Evolutionary conservation across 352 stramenopile species (phyloP).

Genomic region (Discostella stelligera): DNA sequence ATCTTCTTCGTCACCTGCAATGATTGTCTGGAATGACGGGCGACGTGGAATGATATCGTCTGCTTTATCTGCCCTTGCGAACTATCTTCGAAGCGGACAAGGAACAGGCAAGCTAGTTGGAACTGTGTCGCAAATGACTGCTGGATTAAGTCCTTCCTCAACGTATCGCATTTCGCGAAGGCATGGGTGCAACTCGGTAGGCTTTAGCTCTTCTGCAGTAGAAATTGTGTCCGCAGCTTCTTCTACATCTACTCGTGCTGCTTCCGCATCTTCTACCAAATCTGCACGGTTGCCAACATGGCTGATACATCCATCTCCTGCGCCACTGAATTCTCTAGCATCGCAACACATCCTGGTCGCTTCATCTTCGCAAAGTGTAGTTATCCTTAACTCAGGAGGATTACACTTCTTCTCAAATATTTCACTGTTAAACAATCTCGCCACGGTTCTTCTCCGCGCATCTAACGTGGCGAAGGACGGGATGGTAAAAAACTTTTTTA

Average conservation of each 20-base stretch:
- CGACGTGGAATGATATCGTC: constrained; percentile 48
- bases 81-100: constrained; percentile 53
- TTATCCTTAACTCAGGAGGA: constrained; percentile 72
- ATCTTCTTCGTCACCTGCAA: constrained; percentile 15
- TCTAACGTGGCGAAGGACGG: constrained; percentile 62
- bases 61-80: constrained; percentile 54
- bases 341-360: constrained; percentile 57
- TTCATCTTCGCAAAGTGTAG: constrained; percentile 22
- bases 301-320: constrained; percentile 63
- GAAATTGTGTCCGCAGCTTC: constrained; percentile 9
- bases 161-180: constrained; percentile 69
- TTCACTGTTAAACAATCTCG: constrained; percentile 57
- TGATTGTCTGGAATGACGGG: constrained; percentile 27
- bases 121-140: constrained; percentile 17
- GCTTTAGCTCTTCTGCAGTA: constrained; percentile 43
- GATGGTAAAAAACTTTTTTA: constrained; percentile 70
- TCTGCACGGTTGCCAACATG: constrained; percentile 63
- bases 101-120: constrained; percentile 31
- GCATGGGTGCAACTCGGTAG: constrained; percentile 47
- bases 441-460: constrained; percentile 52
- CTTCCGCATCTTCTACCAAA: constrained; percentile 23
- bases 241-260: background rate
- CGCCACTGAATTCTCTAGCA: constrained; percentile 59
- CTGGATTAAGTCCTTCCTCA: constrained; percentile 21
- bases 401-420: constrained; percentile 69